Conservation (phyloP, 2,329 filamentous ascomycete species). For the Sporothrix brasiliensis region DNA sequence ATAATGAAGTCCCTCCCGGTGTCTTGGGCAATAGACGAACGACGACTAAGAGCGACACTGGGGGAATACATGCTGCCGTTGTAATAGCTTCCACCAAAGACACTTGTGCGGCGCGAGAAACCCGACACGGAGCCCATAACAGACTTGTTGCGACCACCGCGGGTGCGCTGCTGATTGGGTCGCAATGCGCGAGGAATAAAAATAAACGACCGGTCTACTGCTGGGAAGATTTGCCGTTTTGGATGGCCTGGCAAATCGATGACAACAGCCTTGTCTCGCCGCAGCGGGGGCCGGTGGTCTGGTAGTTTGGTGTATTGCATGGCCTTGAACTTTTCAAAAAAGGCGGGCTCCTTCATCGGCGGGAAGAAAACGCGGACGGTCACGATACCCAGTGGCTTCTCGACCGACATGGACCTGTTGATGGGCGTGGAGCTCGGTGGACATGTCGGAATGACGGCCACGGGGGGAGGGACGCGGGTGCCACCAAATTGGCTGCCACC, state of each 20-base stretch:
- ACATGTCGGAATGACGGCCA: constrained; percentile 58
- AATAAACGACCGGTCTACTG: constrained; percentile 88
- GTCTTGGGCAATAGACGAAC: constrained; percentile 75
- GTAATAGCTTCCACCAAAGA: constrained; percentile 64
- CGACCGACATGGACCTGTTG: constrained; percentile 79
- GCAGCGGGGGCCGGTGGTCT: constrained; percentile 88
- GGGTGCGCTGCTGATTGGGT: constrained; percentile 82
- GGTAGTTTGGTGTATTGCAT: constrained; percentile 93
- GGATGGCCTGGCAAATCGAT: constrained; percentile 81
- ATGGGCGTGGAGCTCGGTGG: constrained; percentile 65
- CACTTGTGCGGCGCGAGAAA: constrained; percentile 78
- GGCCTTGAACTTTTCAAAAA: constrained; percentile 75
- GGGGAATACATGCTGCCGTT: constrained; percentile 79
- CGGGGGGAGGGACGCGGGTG: background rate
- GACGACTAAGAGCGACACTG: constrained; percentile 82
- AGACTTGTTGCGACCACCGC: constrained; percentile 74
- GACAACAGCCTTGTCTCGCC: constrained; percentile 93
- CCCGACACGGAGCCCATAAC: constrained; percentile 68
- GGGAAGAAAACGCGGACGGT: constrained; percentile 82
- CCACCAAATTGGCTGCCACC: constrained; percentile 45
- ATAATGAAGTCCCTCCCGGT: constrained; percentile 72
- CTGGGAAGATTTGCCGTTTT: constrained; percentile 88
- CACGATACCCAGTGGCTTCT: constrained; percentile 79
- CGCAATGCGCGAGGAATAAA: constrained; percentile 94
- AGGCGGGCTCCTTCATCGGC: constrained; percentile 69